A percentile compares a stretch with the other conserved stretches of the same genome.
Evolutionary conservation across 257 asterid genomes (phyloP).

Genomic region (Solanum sejunctum): DNA sequence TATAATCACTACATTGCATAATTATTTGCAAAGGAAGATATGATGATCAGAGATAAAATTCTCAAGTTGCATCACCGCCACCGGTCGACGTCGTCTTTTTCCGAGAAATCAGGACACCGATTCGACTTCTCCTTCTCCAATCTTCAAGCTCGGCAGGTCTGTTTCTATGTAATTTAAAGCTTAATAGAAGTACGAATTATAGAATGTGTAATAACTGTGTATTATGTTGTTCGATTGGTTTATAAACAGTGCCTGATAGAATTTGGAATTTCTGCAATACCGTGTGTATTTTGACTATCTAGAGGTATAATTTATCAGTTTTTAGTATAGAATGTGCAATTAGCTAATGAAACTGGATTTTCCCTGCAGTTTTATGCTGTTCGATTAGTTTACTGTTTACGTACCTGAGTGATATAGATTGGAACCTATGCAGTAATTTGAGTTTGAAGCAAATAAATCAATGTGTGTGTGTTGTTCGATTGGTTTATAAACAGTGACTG

Average conservation of each 20-base stretch:
- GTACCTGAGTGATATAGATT: neutral
- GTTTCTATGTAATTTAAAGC: neutral
- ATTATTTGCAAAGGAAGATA: neutral
- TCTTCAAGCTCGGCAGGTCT: slow-evolving; percentile 24
- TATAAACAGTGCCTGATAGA: neutral
- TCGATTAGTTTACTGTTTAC: neutral
- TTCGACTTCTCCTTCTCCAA: slow-evolving; percentile 29
- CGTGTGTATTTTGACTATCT: neutral
- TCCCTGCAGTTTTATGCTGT: neutral
- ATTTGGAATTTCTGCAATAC: neutral
- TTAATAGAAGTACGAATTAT: neutral
- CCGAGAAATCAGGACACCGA: slow-evolving; percentile 19
- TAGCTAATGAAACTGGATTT: neutral
- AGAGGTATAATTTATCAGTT: neutral
- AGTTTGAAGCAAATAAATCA: neutral
- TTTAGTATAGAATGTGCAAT: neutral
- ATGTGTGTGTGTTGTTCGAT: neutral
- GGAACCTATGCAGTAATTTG: neutral
- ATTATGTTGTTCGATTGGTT: neutral
- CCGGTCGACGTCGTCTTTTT: slow-evolving; percentile 14
- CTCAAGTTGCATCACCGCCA: slow-evolving; percentile 27
- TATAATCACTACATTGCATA: neutral
- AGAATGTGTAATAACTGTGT: neutral
- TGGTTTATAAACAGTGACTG: neutral
- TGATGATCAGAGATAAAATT: slow-evolving; percentile 30